Base-by-base conservation (phyloP, 768 basidiomycete genomes). In the Leucocoprinus sp. region DNA sequence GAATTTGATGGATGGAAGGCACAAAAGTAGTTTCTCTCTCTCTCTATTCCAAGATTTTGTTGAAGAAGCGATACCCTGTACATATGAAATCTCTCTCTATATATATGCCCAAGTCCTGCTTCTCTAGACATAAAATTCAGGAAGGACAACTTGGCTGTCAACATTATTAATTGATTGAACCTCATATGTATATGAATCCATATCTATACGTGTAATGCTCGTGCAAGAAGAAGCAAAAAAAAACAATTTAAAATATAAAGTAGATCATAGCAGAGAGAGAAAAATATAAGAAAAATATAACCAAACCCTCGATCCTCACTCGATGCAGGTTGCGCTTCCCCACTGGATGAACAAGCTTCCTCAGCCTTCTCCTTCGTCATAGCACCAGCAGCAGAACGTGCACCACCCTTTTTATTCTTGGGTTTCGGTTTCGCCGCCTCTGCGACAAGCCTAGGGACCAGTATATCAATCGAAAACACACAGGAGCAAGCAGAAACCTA, bases 401-500 rank as follows among this genome's bases (percentile, higher is more conserved):
- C n/a, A 19, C 38, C 45, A 11, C 29, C 21, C 23, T 40, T 47
- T 31, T 40, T 47, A 29, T 78, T 79, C 60, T 80, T 86, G 23
- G 71, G 66, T 64, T 82, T 88, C 18, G 83, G 79, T 37, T 77
- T 64, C 2, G 88, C 88, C 5, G 88, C 89, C 60, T 90, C 87
- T 2, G 89, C 87, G 4, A 92, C 88, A 75, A 91, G 85, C 48
- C 87, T 90, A 55, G 12, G 14, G 4, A n/a, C 14, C 6, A 39
- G 1, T 23, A 21, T n/a, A 44, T 38, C 23, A 37, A 21, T 28
- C 31, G 45, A 24, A 39, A 42, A 24, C 36, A 48, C 37, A 45
- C 35, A 2, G n/a, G 21, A 5, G 40, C 23, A 26, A 33, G 17
- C 29, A 42, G 5, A 7, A 43, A 60, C 80, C 21, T 55, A 90